Base-by-base conservation (phyloP, 345 rosid genomes). In the Eucalyptus cloeziana region DNA sequence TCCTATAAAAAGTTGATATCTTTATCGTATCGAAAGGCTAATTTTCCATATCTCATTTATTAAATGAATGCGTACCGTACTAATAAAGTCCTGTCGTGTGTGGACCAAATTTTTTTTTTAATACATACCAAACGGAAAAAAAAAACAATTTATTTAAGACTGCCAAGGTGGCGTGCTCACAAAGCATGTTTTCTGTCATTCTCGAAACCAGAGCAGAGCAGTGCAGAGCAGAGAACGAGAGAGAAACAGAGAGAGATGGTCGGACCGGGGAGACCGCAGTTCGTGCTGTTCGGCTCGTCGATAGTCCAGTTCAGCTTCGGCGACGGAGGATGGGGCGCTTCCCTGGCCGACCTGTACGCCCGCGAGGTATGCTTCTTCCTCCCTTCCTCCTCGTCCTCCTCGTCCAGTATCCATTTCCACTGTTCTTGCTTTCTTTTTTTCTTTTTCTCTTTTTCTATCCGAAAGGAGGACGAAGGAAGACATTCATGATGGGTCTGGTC, bases 251-350 rank as follows among this genome's bases (percentile, higher is more conserved):
- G 58, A 89, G 92, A 87, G 64, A 97, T 97, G 99, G 96, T 94
- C 87, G 99, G 99, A 86, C 97, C 98, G 5, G 90, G 49, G 88
- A 92, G 99, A 90, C 99, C 99, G 69, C 96, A 94, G 90, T 94
- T 96, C 88, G 98, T 96, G 16, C 97, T 96, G n/a, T 97, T 97
- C 49, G 99, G 99, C 37, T 97, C 99, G 11, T 97, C 99, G 89
- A 96, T 97, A 45, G 99, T 96, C 89, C 98, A 97, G 89, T 92
- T 90, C 54, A 93, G 98, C 92, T 97, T 90, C 93, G 52, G 88
- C 80, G 54, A 93, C 91, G 91, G 92, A 86, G 98, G 99, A 30
- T 97, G 99, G 99, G 99, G 97, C 51, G 92, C 99, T 30, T 91
- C 94, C 88, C 97, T 97, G 21, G 91, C 98, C 85, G 95, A 96